Evolutionary conservation across 805 yeast genomes (phyloP), one percentile per base, ranked within the genome.

Genomic region (Saturnispora kantuleensis): DNA sequence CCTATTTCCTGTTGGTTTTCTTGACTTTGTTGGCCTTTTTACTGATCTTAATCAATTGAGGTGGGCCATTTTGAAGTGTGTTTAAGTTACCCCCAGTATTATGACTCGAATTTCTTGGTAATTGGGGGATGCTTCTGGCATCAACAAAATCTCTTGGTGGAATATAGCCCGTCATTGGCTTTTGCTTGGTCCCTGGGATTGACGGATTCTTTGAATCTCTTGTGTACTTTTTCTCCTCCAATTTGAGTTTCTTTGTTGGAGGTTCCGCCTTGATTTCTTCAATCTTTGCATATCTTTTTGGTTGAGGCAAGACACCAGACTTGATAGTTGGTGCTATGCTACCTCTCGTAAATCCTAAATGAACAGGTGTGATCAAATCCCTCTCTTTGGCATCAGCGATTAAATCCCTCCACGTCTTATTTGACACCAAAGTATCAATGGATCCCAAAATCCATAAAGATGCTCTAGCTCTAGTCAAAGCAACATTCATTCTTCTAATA

Each of bases 401-500:
- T 42, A 93, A 66, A 46, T 75, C 69, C 26, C 61, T 65, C 98
- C 98, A 93, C 0, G 87, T 77, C 18, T 67, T 67, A 57, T 88
- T 83, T 44, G 74, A 65, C 6, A 59, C 54, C 51, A 90, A 71
- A 1, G 94, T 78, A n/a, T 69, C 66, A 29, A 71, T 74, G 53
- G 84, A 80, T 16, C 98, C 98, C 12, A 94, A 62, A 46, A 93
- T 80, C 97, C 97, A 93, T 51, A 93, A 67, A 1, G 97, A 84
- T 1, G 94, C 74, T 53, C 82, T 77, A 0, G 97, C 97, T 67
- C 99, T 84, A 1, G 97, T 90, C 32, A 93, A 66, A 0, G 96
- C 97, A 44, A 93, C 98, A 62, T 93, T 93, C 96, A 93, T 86
- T 68, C 98, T 84, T 51, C 98, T 74, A 33, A 81, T 73, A 64